Percentiles rank a stretch among this genome's conserved stretches.
Conservation (phyloP, 2,329 filamentous ascomycete species). For the Cytospora piceicola region DNA sequence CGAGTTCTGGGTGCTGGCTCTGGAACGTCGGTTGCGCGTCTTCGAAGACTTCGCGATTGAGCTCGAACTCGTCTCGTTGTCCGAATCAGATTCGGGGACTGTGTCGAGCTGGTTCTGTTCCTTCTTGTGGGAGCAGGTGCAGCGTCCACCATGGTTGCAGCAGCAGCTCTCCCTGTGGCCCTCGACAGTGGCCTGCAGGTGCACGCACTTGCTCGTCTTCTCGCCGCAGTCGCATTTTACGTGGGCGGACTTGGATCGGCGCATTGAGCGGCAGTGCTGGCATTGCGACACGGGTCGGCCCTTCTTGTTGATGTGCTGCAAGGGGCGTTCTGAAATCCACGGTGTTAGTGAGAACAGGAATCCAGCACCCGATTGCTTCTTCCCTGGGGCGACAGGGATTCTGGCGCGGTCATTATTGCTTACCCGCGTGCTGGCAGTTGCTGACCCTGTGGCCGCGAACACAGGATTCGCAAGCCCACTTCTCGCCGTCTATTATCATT, state of each 20-base stretch:
- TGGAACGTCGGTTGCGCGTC: conserved; percentile 51
- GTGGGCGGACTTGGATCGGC: conserved; percentile 93
- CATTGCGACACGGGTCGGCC: conserved; percentile 97
- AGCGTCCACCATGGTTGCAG: conserved; percentile 70
- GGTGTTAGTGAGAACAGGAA: conserved; percentile 19
- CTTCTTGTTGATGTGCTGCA: conserved; percentile 97
- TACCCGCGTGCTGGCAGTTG: conserved; percentile 96
- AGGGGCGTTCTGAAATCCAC: conserved; percentile 72
- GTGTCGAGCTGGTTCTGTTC: conserved; percentile 61
- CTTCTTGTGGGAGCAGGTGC: conserved; percentile 68
- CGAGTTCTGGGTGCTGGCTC: conserved; percentile 66
- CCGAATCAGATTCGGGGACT: conserved; percentile 66
- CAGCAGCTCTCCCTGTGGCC: conserved; percentile 69
- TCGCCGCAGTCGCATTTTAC: conserved; percentile 97
- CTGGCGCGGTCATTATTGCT: conserved; percentile 46
- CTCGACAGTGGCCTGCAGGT: conserved; percentile 60
- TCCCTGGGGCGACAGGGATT: neutral
- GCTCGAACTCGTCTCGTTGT: conserved; percentile 41
- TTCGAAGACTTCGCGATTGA: conserved; percentile 46
- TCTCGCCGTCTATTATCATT: conserved; percentile 93
- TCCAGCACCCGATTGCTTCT: neutral
- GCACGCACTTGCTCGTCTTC: conserved; percentile 75
- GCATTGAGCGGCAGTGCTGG: conserved; percentile 91
- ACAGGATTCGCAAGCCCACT: conserved; percentile 97
- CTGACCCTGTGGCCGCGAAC: conserved; percentile 98